phyloP scores from a whole-genome alignment of 208 protist genomes.

The Herpetomonas tarakana region DNA sequence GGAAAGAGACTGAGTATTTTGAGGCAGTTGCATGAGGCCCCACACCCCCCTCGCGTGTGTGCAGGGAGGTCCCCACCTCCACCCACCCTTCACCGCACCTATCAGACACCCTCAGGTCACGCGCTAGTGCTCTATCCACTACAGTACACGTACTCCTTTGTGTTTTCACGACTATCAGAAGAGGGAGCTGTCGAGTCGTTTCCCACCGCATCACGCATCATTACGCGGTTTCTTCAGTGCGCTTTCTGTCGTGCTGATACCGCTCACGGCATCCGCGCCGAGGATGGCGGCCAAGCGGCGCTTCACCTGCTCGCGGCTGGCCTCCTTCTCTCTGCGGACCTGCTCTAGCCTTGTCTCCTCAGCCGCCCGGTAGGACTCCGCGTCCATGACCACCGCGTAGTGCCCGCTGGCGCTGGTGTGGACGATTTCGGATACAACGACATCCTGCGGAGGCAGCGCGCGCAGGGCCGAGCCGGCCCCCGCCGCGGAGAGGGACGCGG shows the following conservation, averaged over 20 bases:
- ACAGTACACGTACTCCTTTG: too few relatives aligned
- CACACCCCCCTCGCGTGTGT: too few relatives aligned
- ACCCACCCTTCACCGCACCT: too few relatives aligned
- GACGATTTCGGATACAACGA: slow-evolving; percentile 51
- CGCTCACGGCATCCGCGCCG: slow-evolving; percentile 20
- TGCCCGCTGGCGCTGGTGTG: slow-evolving; percentile 33
- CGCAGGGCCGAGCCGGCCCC: background rate
- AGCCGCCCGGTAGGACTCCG: slow-evolving; percentile 32
- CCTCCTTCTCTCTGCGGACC: slow-evolving; percentile 18
- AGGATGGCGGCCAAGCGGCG: slow-evolving; percentile 34
- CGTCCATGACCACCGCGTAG: slow-evolving; percentile 42
- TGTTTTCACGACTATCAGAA: too few relatives aligned
- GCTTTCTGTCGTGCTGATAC: slow-evolving; percentile 17
- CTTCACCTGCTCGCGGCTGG: slow-evolving; percentile 34
- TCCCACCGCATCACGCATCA: too few relatives aligned
- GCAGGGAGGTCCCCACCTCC: too few relatives aligned
- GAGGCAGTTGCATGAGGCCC: too few relatives aligned
- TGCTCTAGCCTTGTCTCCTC: slow-evolving; percentile 21
- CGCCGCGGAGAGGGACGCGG: slow-evolving; percentile 6
- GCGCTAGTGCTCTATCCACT: too few relatives aligned
- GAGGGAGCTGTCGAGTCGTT: too few relatives aligned
- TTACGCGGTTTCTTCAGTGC: slow-evolving; percentile 11
- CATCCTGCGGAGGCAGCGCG: slow-evolving; percentile 6
- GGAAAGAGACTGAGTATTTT: too few relatives aligned
- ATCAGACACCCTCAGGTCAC: too few relatives aligned